A percentile compares a stretch with the other conserved stretches of the same genome.
Evolutionary conservation across 2,329 filamentous ascomycete species (phyloP).

Genomic region (Curvularia sp.): DNA sequence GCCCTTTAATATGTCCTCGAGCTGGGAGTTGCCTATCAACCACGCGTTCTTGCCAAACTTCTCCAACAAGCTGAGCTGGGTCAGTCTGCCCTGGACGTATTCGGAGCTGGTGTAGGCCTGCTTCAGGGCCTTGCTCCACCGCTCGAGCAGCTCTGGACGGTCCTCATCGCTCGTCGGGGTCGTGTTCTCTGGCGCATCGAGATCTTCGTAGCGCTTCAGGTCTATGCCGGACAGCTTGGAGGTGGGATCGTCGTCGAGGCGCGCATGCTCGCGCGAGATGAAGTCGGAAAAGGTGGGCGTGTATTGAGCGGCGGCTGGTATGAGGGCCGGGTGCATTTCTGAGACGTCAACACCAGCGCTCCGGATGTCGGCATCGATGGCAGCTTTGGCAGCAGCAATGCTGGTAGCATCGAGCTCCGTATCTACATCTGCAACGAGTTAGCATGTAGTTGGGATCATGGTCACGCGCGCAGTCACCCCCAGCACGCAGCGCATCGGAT

Average conservation of each 20-base stretch:
- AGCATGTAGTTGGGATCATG: constrained; percentile 13
- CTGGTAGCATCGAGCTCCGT: constrained; percentile 68
- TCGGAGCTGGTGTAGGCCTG: constrained; percentile 65
- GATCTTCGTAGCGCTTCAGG: constrained; percentile 81
- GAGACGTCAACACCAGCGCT: constrained; percentile 53
- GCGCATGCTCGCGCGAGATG: constrained; percentile 72
- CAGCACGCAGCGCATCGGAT: constrained; percentile 52
- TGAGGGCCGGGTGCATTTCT: constrained; percentile 66
- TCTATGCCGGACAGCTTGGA: constrained; percentile 70
- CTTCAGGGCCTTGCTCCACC: constrained; percentile 61
- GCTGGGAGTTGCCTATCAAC: constrained; percentile 82
- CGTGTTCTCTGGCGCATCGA: constrained; percentile 63
- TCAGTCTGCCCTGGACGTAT: constrained; percentile 64
- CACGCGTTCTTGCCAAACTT: constrained; percentile 87
- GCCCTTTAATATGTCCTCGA: constrained; percentile 73
- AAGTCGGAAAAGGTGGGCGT: constrained; percentile 68
- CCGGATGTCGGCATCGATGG: constrained; percentile 69
- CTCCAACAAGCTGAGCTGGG: constrained; percentile 77
- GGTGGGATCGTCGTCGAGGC: constrained; percentile 63
- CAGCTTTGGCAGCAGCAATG: constrained; percentile 70
- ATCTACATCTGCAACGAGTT: constrained; percentile 75
- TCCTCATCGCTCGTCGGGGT: constrained; percentile 49
- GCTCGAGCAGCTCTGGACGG: constrained; percentile 48
- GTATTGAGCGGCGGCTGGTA: constrained; percentile 55
- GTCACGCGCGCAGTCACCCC: constrained; percentile 9